phyloP scores from a whole-genome alignment of 306 rosid genomes.

The Phaseolus lunatus region DNA sequence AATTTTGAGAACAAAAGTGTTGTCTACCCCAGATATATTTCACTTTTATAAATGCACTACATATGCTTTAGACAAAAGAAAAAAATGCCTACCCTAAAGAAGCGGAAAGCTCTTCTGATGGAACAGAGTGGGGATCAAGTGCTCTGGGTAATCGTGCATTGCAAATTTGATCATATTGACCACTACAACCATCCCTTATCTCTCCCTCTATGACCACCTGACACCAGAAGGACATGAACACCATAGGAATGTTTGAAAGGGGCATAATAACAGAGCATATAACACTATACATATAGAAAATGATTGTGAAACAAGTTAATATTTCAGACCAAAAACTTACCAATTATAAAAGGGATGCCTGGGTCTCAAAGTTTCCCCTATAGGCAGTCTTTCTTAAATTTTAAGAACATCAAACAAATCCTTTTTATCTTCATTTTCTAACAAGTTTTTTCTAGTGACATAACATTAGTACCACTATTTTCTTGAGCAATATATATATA shows the following conservation, averaged over 20 bases:
- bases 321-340: slow-evolving; percentile 1
- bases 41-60: slow-evolving; percentile 29
- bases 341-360: slow-evolving; percentile 30
- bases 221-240: slow-evolving; percentile 41
- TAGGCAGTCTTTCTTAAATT: slow-evolving; percentile 7
- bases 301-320: not conserved
- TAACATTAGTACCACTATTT: not conserved
- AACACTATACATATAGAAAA: slow-evolving; percentile 12
- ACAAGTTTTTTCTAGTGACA: not conserved
- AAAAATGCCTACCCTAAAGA: slow-evolving; percentile 77
- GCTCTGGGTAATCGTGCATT: slow-evolving; percentile 90
- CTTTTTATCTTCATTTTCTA: slow-evolving; percentile 9
- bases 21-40: not conserved
- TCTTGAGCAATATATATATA: slow-evolving; percentile 2
- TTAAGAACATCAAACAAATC: not conserved
- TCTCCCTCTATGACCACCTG: slow-evolving; percentile 75
- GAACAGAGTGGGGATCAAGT: slow-evolving; percentile 93
- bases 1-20: slow-evolving; percentile 37
- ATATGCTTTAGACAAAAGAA: slow-evolving; percentile 17
- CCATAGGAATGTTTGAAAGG: not conserved
- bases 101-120: slow-evolving; percentile 91
- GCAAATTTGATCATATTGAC: slow-evolving; percentile 88
- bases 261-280: slow-evolving; percentile 17
- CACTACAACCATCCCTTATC: slow-evolving; percentile 64
- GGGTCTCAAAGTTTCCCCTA: slow-evolving; percentile 27